phyloP scores from a whole-genome alignment of 495 filamentous ascomycete genomes.

The Hyaloscypha hepaticicola region DNA sequence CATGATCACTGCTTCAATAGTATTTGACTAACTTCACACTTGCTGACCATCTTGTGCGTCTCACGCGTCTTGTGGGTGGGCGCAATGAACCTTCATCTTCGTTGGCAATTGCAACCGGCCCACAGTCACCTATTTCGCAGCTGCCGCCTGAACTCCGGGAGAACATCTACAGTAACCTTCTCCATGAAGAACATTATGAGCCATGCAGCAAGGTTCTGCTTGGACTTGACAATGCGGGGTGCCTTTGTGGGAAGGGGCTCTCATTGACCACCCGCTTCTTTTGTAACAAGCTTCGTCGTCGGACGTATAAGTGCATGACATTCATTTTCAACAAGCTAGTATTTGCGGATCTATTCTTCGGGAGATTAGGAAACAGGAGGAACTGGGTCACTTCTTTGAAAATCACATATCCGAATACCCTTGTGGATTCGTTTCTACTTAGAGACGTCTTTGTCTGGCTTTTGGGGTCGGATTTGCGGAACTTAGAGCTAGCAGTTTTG shows the following conservation, averaged over 20 bases:
- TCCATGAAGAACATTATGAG: background rate
- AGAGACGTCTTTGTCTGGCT: constrained; percentile 1
- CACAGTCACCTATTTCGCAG: background rate
- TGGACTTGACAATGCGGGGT: background rate
- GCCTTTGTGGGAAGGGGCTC: constrained; percentile 14
- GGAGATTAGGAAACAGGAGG: background rate
- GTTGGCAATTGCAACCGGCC: background rate
- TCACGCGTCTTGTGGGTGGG: no score
- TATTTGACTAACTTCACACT: no score
- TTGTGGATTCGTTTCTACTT: background rate
- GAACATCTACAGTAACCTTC: constrained; percentile 16
- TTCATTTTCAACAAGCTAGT: background rate
- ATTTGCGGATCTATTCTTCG: background rate
- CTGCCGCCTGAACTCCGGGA: constrained; percentile 21
- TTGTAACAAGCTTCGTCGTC: constrained; percentile 10
- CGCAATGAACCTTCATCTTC: background rate
- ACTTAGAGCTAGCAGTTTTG: background rate
- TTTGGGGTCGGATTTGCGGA: background rate
- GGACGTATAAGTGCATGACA: constrained; percentile 8
- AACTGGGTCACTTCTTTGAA: constrained; percentile 4
- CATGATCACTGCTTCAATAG: no score
- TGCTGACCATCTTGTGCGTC: no score
- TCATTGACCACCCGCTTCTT: constrained; percentile 11
- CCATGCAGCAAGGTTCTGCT: background rate
- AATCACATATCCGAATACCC: background rate